Conservation (phyloP, 768 basidiomycete genomes). For the Termitomyces sp. region DNA sequence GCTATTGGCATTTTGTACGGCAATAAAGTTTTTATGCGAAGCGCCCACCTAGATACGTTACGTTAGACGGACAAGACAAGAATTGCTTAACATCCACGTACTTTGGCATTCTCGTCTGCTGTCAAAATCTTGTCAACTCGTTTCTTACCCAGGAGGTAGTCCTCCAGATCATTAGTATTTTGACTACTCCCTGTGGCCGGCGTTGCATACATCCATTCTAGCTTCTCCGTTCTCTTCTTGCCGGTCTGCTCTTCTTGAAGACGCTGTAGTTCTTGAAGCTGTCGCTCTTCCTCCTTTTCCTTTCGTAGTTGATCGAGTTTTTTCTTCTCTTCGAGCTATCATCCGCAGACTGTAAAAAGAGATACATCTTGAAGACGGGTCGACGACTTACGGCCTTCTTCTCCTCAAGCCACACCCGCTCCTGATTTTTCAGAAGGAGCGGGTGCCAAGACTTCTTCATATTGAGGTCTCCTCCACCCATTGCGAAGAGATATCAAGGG, state of each 20-base stretch:
- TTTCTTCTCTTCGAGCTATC: constrained; percentile 95
- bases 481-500: constrained; percentile 41
- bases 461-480: constrained; percentile 98
- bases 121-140: constrained; percentile 93
- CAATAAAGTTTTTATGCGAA: constrained; percentile 88
- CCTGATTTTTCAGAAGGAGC: constrained; percentile 96
- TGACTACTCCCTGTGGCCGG: constrained; percentile 86
- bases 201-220: constrained; percentile 99
- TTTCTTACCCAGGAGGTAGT: constrained; percentile 96
- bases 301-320: constrained; percentile 95
- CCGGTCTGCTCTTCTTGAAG: constrained; percentile 95
- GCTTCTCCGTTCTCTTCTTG: constrained; percentile 86
- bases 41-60: constrained; percentile 58
- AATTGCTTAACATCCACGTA: constrained; percentile 19
- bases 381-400: constrained; percentile 76
- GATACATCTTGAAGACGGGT: neutral
- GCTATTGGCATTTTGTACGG: constrained; percentile 90
- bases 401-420: constrained; percentile 98
- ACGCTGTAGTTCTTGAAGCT: constrained; percentile 92
- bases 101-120: constrained; percentile 89
- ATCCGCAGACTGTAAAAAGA: constrained; percentile 7
- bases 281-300: constrained; percentile 96
- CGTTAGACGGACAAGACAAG: constrained; percentile 5
- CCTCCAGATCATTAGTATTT: constrained; percentile 90
- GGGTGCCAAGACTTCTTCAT: constrained; percentile 99